Evolutionary conservation across 495 filamentous ascomycete species (phyloP).

Genomic region (Aspergillus cavernicola): DNA sequence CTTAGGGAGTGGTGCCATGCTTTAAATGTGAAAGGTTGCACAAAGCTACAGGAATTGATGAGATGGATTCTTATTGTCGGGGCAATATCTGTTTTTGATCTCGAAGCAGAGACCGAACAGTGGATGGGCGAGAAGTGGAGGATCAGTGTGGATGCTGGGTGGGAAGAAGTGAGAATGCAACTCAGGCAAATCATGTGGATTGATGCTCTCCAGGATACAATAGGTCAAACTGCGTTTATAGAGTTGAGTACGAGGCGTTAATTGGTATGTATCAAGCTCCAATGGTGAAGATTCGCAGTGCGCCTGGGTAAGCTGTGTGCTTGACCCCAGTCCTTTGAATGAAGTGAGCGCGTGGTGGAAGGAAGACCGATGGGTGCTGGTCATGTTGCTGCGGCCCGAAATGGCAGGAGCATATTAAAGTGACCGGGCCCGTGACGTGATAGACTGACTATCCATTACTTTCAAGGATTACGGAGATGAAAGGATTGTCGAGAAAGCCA

Average conservation of each 20-base stretch:
- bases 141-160: background rate
- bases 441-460: too few relatives aligned
- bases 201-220: background rate
- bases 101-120: background rate
- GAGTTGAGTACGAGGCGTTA: background rate
- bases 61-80: background rate
- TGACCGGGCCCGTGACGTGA: too few relatives aligned
- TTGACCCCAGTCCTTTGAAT: too few relatives aligned
- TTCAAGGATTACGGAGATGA: too few relatives aligned
- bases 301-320: too few relatives aligned
- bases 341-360: too few relatives aligned
- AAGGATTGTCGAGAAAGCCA: too few relatives aligned
- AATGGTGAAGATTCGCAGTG: too few relatives aligned
- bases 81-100: background rate
- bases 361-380: too few relatives aligned
- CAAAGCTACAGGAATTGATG: background rate
- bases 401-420: too few relatives aligned
- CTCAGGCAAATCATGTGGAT: background rate
- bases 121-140: background rate
- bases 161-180: background rate
- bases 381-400: too few relatives aligned
- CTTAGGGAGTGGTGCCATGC: background rate
- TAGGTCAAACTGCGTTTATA: background rate
- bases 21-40: background rate
- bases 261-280: too few relatives aligned